These are phyloP conservation scores for Verticillium nubilum DNA, from an alignment of 2,329 filamentous ascomycete genomes.

Conservation along the genomic window DNA sequence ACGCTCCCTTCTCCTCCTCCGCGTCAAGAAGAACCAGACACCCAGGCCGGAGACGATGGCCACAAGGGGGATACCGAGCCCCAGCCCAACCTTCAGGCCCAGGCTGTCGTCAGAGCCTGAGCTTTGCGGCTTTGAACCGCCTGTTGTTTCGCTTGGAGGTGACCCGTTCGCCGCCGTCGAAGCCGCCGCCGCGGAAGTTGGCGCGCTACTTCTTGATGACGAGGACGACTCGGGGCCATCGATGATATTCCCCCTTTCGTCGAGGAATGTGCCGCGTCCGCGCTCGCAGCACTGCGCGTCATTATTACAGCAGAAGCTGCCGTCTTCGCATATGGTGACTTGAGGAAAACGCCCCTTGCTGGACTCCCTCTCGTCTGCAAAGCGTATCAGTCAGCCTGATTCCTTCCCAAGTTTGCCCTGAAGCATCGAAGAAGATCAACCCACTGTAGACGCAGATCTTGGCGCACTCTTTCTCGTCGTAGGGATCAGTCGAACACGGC, in stretches of 20 bases:
- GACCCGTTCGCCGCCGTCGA: not conserved
- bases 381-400: too few relatives aligned
- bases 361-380: not conserved
- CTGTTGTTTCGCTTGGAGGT: not conserved
- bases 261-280: conserved; percentile 1
- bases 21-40: not conserved
- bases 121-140: not conserved
- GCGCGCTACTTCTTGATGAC: not conserved
- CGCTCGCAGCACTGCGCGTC: not conserved
- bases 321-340: not conserved
- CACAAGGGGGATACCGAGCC: not conserved
- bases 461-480: too few relatives aligned
- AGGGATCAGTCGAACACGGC: too few relatives aligned
- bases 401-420: too few relatives aligned
- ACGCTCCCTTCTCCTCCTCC: not conserved
- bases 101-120: not conserved
- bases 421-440: too few relatives aligned
- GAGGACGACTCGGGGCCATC: not conserved
- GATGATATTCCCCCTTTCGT: not conserved
- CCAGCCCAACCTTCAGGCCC: not conserved
- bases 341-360: not conserved
- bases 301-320: conserved; percentile 2
- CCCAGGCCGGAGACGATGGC: not conserved
- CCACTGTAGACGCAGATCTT: too few relatives aligned
- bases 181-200: not conserved